phyloP scores from a whole-genome alignment of 768 basidiomycete species.

The Dentipellis sp. region DNA sequence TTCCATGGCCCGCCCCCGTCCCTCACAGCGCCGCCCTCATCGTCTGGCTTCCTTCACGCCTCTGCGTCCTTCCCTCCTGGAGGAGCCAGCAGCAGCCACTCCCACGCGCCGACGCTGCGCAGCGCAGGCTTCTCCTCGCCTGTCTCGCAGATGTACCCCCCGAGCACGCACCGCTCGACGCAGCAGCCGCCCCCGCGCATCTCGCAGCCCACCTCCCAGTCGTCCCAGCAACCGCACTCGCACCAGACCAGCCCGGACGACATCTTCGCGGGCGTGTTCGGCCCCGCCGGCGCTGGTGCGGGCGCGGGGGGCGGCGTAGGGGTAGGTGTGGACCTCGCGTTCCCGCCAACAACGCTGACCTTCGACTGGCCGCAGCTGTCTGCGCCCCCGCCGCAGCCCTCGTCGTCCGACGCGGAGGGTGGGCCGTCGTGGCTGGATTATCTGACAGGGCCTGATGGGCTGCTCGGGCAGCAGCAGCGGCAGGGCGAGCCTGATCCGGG shows the following conservation, averaged over 20 bases:
- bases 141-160: constrained; percentile 1
- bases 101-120: not conserved
- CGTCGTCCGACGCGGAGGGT: not conserved
- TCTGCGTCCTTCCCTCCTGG: not conserved
- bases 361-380: constrained; percentile 17
- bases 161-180: not conserved
- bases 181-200: constrained; percentile 4
- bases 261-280: constrained; percentile 14
- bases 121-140: not conserved
- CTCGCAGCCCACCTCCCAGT: constrained; percentile 6
- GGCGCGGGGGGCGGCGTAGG: constrained; percentile 1
- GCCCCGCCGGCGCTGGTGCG: constrained; percentile 6
- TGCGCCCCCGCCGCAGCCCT: constrained; percentile 1
- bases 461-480: not conserved
- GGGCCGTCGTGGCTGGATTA: constrained; percentile 12
- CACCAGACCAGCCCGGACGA: constrained; percentile 7
- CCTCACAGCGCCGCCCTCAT: not conserved
- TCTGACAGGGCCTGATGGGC: constrained; percentile 11
- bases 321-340: constrained; percentile 10
- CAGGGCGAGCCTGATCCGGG: constrained; percentile 2
- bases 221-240: constrained; percentile 7
- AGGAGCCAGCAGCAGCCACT: not conserved
- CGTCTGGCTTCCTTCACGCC: not conserved
- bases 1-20: not conserved
- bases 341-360: constrained; percentile 13